A percentile compares a stretch with the other conserved stretches of the same genome.
Conservation (phyloP, 768 basidiomycete genomes). For the Cystoderma amianthinum region DNA sequence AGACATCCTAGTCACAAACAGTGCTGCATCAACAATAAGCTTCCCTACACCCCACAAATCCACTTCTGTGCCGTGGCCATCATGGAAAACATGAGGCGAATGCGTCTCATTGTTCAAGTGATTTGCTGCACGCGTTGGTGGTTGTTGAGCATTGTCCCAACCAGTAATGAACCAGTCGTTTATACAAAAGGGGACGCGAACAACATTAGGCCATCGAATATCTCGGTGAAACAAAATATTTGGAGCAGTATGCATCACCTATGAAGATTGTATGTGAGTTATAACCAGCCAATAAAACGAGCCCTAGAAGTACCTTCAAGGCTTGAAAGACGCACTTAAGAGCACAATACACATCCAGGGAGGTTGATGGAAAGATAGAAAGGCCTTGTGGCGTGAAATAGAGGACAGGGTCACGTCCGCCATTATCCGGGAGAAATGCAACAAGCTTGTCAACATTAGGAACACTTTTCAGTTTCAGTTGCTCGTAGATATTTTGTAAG, state of each 20-base stretch:
- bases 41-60: conserved; percentile 23
- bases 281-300: conserved; percentile 5
- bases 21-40: no score
- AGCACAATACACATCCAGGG: conserved; percentile 6
- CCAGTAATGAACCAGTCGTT: conserved; percentile 21
- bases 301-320: conserved; percentile 8
- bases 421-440: no score
- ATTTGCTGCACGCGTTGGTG: no score
- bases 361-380: conserved; percentile 3
- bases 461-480: conserved; percentile 8
- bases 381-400: conserved; percentile 10
- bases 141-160: conserved; percentile 18
- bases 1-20: no score
- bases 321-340: conserved; percentile 12
- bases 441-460: conserved; percentile 9
- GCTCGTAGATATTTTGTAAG: conserved; percentile 8
- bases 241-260: conserved; percentile 9
- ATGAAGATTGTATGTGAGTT: background rate
- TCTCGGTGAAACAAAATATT: conserved; percentile 15
- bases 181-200: conserved; percentile 11
- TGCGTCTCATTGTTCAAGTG: conserved; percentile 11
- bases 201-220: conserved; percentile 16
- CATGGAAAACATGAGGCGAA: conserved; percentile 13
- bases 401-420: background rate
- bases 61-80: conserved; percentile 20